phyloP scores from a whole-genome alignment of 805 yeast genomes.

The Kazachstania bromeliacearum region DNA sequence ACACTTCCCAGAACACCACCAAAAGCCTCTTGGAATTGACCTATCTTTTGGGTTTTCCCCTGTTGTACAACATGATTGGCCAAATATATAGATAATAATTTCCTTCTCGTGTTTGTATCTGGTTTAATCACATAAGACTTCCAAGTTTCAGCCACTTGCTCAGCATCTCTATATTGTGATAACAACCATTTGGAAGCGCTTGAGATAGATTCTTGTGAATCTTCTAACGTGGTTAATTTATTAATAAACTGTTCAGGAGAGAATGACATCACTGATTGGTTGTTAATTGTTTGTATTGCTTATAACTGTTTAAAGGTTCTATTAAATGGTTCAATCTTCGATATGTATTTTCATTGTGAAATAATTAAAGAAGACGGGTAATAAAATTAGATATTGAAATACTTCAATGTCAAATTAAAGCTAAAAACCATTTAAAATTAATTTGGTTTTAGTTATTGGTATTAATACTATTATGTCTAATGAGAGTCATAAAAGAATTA shows the following conservation, averaged over 20 bases:
- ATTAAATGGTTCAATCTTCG: too few species aligned
- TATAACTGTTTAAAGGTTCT: too few species aligned
- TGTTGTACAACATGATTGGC: conserved; percentile 30
- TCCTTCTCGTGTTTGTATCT: conserved; percentile 23
- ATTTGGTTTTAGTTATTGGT: too few species aligned
- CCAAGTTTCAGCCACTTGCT: conserved; percentile 22
- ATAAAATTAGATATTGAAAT: too few species aligned
- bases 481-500: conserved; percentile 1
- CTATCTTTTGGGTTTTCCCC: conserved; percentile 24
- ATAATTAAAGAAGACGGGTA: too few species aligned
- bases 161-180: conserved; percentile 20
- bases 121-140: conserved; percentile 17
- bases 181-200: conserved; percentile 28
- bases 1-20: conserved; percentile 27
- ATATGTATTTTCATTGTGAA: too few species aligned
- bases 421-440: too few species aligned
- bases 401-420: too few species aligned
- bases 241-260: conserved; percentile 21
- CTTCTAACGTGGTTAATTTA: conserved; percentile 23
- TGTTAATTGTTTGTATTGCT: too few species aligned
- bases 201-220: conserved; percentile 29
- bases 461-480: too few species aligned
- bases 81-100: conserved; percentile 23
- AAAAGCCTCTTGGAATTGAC: conserved; percentile 23
- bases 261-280: conserved; percentile 27